Base-by-base conservation (phyloP, 2,329 filamentous ascomycete genomes). In the Sporothrix variecibatus region DNA sequence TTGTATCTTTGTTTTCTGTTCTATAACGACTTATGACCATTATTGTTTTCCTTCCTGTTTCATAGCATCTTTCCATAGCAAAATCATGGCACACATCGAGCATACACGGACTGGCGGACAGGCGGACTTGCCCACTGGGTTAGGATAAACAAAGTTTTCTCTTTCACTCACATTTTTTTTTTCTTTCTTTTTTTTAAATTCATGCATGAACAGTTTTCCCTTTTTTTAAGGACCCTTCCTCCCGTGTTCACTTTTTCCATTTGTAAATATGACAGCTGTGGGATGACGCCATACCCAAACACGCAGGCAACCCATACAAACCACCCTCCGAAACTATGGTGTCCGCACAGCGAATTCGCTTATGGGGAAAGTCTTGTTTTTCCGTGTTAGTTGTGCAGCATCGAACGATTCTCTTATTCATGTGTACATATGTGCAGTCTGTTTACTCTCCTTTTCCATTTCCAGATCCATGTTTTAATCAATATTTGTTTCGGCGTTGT, bases 241-340 rank as follows among this genome's bases (percentile, higher is more conserved):
- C 3, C 46, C 8, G 8, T 40, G 34, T 43, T 49, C n/a, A 26
- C n/a, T 51, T 69, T 60, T 49, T 26, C 38, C 62, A 46, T 20
- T 67, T 67, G 62, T 26, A 23, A 23, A 67, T 46, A 28, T 46
- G 62, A 67, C 62, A 67, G 62, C 62, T 67, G 62, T 43, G 23
- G 62, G 62, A 46, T 67, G 62, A 67, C 62, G 38, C 62, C 62
- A 65, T 65, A 46, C 15, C 11, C 11, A 28, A 28, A 26, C 38
- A 62, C 23, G 51, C 51, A 56, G n/a, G 28, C n/a, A 12, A 56
- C 51, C 51, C 49, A 8, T 53, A 53, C 49, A 15, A 43, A 43
- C 40, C 11, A 46, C 43, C 58, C 2, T 17, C 31, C 15, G 11
- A 6, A 6, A 23, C 31, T 9, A 38, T 2, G 31, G 58, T 5